phyloP scores from a whole-genome alignment of 345 rosid species.

The Ceriops tagal region DNA sequence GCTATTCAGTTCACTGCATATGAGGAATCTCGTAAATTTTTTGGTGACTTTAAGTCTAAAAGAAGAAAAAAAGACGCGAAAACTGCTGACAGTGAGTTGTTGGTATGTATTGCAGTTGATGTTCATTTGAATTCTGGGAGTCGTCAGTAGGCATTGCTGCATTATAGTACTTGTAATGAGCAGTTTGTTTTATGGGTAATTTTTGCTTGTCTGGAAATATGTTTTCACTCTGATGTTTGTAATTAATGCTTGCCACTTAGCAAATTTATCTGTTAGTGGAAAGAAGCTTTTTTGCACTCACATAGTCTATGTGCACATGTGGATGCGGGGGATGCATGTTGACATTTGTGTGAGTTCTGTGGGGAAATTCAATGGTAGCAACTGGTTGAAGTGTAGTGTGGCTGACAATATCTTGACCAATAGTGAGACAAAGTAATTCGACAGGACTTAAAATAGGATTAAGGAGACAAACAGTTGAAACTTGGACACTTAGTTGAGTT shows the following conservation, averaged over 20 bases:
- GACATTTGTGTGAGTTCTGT: background rate
- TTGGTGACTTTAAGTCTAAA: constrained; percentile 45
- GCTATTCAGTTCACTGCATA: constrained; percentile 88
- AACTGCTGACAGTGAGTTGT: constrained; percentile 33
- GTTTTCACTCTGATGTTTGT: background rate
- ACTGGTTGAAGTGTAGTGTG: too few relatives aligned
- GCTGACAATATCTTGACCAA: too few relatives aligned
- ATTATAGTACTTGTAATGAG: background rate
- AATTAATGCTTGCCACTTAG: background rate
- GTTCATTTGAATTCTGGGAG: constrained; percentile 2
- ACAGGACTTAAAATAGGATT: too few relatives aligned
- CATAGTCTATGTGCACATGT: background rate
- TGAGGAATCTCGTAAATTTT: constrained; percentile 77
- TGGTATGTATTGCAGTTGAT: constrained; percentile 42
- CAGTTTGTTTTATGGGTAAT: background rate
- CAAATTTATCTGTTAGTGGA: background rate
- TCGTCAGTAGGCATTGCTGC: background rate
- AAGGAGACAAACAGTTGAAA: too few relatives aligned
- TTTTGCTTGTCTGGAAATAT: background rate
- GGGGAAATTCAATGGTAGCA: background rate
- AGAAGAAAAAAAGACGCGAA: constrained; percentile 31
- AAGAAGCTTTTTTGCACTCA: background rate
- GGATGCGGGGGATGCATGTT: background rate
- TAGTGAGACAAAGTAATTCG: too few relatives aligned
- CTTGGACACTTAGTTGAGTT: too few relatives aligned